Base-by-base conservation (phyloP, 1,139 yeast genomes). In the Yamadazyma membranifaciens region DNA sequence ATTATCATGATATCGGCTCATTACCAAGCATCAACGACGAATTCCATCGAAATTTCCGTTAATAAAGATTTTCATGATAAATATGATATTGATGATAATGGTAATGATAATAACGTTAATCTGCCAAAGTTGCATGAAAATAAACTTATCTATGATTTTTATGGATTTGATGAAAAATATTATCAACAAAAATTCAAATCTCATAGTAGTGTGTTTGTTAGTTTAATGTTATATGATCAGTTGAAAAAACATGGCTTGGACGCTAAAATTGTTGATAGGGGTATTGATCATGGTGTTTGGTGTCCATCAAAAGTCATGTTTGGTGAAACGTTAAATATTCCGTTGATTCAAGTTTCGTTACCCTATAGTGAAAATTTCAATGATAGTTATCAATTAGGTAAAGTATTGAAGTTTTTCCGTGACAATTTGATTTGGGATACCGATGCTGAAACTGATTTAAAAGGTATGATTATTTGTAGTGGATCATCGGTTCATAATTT, bases 281-380 rank as follows among this genome's bases (percentile, higher is more conserved):
- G 94, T 4, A 59, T 86, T 15, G 95, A 86, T 56, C 95, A 86
- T 59, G 95, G 95, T 1, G 83, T 74, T 3, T 86, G 92, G 89
- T 88, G 83, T 1, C 91, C 94, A 0, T 71, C 82, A 43, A 81
- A 83, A 52, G 84, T 83, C 20, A 88, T 87, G 2, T 83, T 85
- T 51, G 73, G 80, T 16, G 67, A 75, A 38, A 63, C 77, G n/a
- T 85, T 88, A 1, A 54, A 63, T 10, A 63, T 66, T 5, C 56
- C 69, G 0, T 46, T 83, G 27, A 67, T 86, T 35, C 91, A 85
- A 59, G 77, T 86, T 0, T 83, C 91, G 0, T 63, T 85, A 37
- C 73, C 83, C 2, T 55, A 70, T 6, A 75, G 69, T 26, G 63
- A 62, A 31, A 70, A 69, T 46, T 76, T 81, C 50, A 68, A 63